phyloP scores from a whole-genome alignment of 306 rosid species.

The apple (Malus domestica) region DNA sequence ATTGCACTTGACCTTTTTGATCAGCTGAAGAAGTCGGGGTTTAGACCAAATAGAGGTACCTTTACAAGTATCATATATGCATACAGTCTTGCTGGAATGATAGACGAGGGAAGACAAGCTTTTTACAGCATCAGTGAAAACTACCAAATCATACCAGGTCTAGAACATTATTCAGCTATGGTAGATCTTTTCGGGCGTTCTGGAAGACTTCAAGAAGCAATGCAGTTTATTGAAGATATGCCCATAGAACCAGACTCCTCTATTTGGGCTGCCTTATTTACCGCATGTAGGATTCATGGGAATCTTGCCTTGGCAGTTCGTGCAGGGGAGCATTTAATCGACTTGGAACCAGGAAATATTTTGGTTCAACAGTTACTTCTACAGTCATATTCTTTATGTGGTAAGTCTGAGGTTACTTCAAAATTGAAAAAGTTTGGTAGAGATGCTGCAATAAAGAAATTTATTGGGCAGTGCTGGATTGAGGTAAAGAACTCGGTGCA shows the following conservation, averaged over 20 bases:
- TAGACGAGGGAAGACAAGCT: constrained; percentile 53
- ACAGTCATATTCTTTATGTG: constrained; percentile 55
- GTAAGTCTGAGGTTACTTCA: constrained; percentile 43
- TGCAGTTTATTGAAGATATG: constrained; percentile 63
- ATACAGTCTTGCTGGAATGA: constrained; percentile 64
- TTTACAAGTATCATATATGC: constrained; percentile 59
- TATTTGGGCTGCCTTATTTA: constrained; percentile 64
- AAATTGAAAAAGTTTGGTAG: constrained; percentile 43
- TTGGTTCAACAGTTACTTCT: constrained; percentile 37
- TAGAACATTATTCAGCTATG: constrained; percentile 78
- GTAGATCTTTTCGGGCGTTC: constrained; percentile 76
- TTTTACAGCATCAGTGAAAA: constrained; percentile 54
- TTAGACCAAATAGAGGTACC: constrained; percentile 74
- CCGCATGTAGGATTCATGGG: constrained; percentile 68
- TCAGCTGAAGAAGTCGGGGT: constrained; percentile 55
- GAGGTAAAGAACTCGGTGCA: constrained; percentile 48
- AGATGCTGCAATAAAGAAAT: constrained; percentile 38
- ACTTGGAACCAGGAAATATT: constrained; percentile 59
- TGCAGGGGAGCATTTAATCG: constrained; percentile 57
- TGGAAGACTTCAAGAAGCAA: constrained; percentile 71
- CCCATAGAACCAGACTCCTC: constrained; percentile 63
- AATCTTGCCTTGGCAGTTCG: constrained; percentile 50
- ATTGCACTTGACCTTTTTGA: constrained; percentile 54
- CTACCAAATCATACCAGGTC: constrained; percentile 48
- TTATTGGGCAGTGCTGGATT: constrained; percentile 73